Conservation (phyloP, 108 stramenopile genomes). For the Mediolabrus comicus region DNA sequence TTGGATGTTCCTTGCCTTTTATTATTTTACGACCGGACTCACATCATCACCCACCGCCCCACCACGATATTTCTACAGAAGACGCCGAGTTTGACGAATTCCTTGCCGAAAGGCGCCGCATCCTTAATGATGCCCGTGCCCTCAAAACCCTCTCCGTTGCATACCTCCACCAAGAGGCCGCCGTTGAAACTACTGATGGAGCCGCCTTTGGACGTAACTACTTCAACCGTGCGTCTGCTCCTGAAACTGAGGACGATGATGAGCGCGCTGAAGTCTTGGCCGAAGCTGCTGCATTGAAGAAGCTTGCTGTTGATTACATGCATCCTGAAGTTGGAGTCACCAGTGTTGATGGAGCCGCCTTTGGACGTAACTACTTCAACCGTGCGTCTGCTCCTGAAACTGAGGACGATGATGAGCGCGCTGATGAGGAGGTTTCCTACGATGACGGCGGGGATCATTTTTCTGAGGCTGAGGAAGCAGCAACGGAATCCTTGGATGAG, state of each 20-base stretch:
- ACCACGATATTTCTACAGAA: constrained; percentile 12
- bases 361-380: constrained; percentile 55
- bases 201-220: too few relatives aligned
- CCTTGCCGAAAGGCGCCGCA: constrained; percentile 58
- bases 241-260: constrained; percentile 36
- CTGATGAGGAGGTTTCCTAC: constrained; percentile 44
- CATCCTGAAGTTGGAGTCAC: constrained; percentile 67
- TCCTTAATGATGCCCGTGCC: constrained; percentile 62
- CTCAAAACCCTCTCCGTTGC: constrained; percentile 59
- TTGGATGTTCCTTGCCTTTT: background rate
- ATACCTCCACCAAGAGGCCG: constrained; percentile 58
- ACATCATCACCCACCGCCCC: background rate
- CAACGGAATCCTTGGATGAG: constrained; percentile 51
- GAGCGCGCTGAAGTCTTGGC: constrained; percentile 58
- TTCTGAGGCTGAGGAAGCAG: constrained; percentile 50
- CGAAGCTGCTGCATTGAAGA: constrained; percentile 52
- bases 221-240: too few relatives aligned
- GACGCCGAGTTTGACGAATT: constrained; percentile 58
- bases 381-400: constrained; percentile 47
- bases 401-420: constrained; percentile 3
- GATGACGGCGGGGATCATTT: constrained; percentile 34
- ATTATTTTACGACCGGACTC: background rate
- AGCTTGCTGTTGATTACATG: constrained; percentile 50
- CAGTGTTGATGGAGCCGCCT: constrained; percentile 30
- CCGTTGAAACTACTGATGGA: constrained; percentile 45